Percentiles rank a stretch among this genome's conserved stretches.
Evolutionary conservation across 768 basidiomycete species (phyloP).

Genomic region (Strobilomyces dryophilus): DNA sequence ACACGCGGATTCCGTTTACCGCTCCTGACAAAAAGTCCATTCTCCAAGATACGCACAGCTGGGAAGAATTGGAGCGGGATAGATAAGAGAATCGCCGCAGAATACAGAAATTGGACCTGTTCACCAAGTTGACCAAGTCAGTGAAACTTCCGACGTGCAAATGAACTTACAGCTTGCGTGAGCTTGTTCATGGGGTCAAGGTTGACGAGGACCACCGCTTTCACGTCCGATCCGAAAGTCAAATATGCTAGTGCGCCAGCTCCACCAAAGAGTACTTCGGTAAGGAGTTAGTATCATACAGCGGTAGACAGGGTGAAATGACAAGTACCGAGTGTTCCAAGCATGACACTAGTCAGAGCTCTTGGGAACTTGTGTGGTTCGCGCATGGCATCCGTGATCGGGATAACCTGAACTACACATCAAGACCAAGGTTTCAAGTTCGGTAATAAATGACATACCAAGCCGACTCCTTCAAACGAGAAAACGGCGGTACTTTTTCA

Average conservation of each 20-base stretch:
- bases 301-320: background rate
- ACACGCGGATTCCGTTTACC: constrained; percentile 78
- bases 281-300: constrained; percentile 3
- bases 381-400: constrained; percentile 95
- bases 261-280: constrained; percentile 76
- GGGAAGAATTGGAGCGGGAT: constrained; percentile 97
- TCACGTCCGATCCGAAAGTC: constrained; percentile 81
- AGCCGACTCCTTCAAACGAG: constrained; percentile 95
- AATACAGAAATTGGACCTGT: constrained; percentile 81
- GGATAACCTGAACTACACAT: constrained; percentile 61
- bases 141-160: constrained; percentile 12
- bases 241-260: constrained; percentile 84
- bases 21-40: constrained; percentile 83
- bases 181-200: constrained; percentile 78
- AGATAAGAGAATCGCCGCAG: constrained; percentile 89
- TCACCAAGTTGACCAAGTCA: constrained; percentile 1
- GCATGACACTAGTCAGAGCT: constrained; percentile 88
- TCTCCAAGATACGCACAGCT: constrained; percentile 95
- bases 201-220: constrained; percentile 95
- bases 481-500: constrained; percentile 85
- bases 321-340: constrained; percentile 64
- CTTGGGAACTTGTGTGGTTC: constrained; percentile 92
- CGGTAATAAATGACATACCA: constrained; percentile 45
- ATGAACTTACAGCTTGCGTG: constrained; percentile 72
- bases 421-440: background rate